Percentiles rank a stretch among this genome's conserved stretches.
Evolutionary conservation across 2,329 filamentous ascomycete genomes (phyloP).

Genomic region (Cladophialophora psammophila): DNA sequence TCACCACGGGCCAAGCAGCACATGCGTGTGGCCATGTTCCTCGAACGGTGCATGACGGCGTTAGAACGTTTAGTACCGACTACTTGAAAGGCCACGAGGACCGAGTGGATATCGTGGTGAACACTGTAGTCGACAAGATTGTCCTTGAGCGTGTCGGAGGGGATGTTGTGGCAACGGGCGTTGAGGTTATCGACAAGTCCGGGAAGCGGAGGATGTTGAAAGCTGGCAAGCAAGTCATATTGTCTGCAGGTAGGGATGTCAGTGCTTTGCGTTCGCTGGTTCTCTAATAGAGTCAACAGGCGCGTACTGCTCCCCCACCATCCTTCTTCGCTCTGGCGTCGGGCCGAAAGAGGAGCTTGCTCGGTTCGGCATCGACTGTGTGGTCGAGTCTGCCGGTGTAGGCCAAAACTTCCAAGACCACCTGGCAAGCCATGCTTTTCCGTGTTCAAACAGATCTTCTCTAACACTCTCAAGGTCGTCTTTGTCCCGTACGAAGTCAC

Average conservation of each 20-base stretch:
- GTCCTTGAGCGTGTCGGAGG: slow-evolving; percentile 39
- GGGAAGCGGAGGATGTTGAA: slow-evolving; percentile 49
- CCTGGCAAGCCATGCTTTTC: slow-evolving; percentile 37
- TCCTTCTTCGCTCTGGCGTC: slow-evolving; percentile 62
- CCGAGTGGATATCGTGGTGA: background rate
- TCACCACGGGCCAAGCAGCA: slow-evolving; percentile 59
- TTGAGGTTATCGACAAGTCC: slow-evolving; percentile 51
- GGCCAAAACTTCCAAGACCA: slow-evolving; percentile 63
- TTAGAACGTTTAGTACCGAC: slow-evolving; percentile 61
- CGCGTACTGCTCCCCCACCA: slow-evolving; percentile 58
- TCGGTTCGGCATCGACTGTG: slow-evolving; percentile 52
- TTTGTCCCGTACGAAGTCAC: slow-evolving; percentile 63
- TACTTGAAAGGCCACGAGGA: slow-evolving; percentile 49
- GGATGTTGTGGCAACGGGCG: slow-evolving; percentile 43
- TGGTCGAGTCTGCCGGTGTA: slow-evolving; percentile 58
- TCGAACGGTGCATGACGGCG: slow-evolving; percentile 60
- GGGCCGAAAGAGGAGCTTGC: slow-evolving; percentile 56
- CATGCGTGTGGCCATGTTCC: slow-evolving; percentile 64
- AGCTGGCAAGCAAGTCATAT: slow-evolving; percentile 53
- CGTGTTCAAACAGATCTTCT: slow-evolving; percentile 47
- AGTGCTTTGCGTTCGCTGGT: too few relatives aligned
- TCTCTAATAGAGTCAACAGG: slow-evolving; percentile 42
- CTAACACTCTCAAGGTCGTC: slow-evolving; percentile 64
- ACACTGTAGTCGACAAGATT: slow-evolving; percentile 60
- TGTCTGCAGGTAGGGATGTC: slow-evolving; percentile 36